phyloP scores from a whole-genome alignment of 306 rosid species.

The Argentina anserina region DNA sequence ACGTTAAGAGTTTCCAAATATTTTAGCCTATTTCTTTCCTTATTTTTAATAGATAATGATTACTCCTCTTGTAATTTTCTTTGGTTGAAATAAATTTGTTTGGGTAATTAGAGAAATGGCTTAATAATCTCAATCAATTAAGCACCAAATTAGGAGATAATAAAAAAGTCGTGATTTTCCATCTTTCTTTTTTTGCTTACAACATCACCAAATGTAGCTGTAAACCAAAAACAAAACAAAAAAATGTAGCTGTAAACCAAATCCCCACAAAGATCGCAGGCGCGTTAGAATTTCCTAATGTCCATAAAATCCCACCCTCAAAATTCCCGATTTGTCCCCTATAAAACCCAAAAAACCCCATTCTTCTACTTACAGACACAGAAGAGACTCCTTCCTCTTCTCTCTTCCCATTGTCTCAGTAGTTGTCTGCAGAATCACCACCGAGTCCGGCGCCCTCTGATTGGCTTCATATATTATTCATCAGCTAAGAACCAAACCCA shows the following conservation, averaged over 20 bases:
- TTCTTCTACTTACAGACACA: not conserved
- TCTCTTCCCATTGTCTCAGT: not conserved
- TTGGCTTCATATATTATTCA: not conserved
- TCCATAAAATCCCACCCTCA: not conserved
- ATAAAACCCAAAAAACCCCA: conserved; percentile 3
- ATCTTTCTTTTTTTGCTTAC: not conserved
- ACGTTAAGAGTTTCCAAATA: no score
- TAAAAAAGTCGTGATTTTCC: not conserved
- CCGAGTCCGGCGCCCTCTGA: not conserved
- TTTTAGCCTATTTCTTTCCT: no score
- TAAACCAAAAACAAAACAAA: no score
- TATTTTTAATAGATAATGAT: no score
- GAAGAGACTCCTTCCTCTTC: not conserved
- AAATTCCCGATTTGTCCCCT: conserved; percentile 23
- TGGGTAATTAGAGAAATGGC: not conserved
- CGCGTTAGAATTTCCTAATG: not conserved
- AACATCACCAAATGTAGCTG: not conserved
- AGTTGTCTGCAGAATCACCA: not conserved
- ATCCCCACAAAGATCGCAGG: not conserved
- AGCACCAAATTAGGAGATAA: not conserved
- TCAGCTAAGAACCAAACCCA: not conserved
- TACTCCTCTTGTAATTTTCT: no score
- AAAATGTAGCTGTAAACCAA: not conserved
- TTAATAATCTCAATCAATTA: not conserved
- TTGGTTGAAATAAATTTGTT: no score